A percentile compares a stretch with the other conserved stretches of the same genome.
phyloP scores from a whole-genome alignment of 208 protist species.

The Acanthamoeba quina region DNA sequence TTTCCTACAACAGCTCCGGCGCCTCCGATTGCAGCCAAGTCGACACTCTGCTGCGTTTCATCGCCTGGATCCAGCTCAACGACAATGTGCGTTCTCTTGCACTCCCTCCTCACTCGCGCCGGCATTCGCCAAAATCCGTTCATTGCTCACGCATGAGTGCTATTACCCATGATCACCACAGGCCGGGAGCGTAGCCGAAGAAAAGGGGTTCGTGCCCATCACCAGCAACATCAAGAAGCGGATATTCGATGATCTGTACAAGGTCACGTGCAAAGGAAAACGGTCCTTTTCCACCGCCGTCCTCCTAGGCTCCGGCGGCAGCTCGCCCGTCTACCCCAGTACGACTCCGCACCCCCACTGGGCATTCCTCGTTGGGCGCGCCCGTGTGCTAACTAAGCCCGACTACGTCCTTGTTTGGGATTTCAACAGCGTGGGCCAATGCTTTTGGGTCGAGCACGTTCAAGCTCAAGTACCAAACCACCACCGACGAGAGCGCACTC shows the following conservation, averaged over 20 bases:
- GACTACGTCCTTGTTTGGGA: no score
- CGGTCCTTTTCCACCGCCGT: background rate
- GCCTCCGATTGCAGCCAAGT: background rate
- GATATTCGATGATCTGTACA: slow-evolving; percentile 19
- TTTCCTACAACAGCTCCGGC: background rate
- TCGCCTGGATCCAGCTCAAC: slow-evolving; percentile 19
- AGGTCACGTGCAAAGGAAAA: slow-evolving; percentile 1
- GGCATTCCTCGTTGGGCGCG: background rate
- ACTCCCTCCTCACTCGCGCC: no score
- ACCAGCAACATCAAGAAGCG: background rate
- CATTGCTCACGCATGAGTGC: no score
- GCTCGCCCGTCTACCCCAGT: background rate
- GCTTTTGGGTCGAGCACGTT: background rate
- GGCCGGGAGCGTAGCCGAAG: background rate
- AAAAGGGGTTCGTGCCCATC: background rate
- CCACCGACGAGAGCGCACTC: background rate
- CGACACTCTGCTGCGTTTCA: background rate
- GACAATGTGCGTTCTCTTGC: background rate
- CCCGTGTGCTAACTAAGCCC: no score
- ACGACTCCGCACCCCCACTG: background rate
- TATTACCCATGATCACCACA: background rate
- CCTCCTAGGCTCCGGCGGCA: background rate
- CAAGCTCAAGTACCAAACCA: background rate
- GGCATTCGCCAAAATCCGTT: no score
- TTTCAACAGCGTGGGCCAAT: background rate